Conservation (phyloP, 139 green algal species). For the Coelastrella sp. region DNA sequence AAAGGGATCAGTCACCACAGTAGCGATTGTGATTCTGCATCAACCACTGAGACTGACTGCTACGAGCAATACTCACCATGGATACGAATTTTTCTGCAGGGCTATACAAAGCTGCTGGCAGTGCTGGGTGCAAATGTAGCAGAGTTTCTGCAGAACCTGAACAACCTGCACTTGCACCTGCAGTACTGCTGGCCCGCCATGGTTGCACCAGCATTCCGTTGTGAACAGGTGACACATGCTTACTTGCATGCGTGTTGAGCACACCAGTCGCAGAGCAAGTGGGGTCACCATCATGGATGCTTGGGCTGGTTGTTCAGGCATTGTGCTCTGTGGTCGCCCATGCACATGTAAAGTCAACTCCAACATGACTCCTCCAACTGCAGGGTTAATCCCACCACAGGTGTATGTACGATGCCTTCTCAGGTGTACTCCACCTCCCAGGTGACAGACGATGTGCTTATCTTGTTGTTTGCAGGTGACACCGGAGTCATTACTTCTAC, state of each 20-base stretch:
- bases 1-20: too few relatives aligned
- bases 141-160: slow-evolving; percentile 64
- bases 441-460: background rate
- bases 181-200: slow-evolving; percentile 50
- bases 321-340: too few relatives aligned
- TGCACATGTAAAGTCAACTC: too few relatives aligned
- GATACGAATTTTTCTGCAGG: slow-evolving; percentile 49
- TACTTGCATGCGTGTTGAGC: too few relatives aligned
- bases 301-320: too few relatives aligned
- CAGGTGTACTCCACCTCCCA: background rate
- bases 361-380: too few relatives aligned
- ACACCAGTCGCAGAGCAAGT: too few relatives aligned
- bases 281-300: too few relatives aligned
- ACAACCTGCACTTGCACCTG: slow-evolving; percentile 68
- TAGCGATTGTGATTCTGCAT: background rate
- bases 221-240: slow-evolving; percentile 33
- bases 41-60: background rate
- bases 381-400: too few relatives aligned
- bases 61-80: background rate
- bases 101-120: slow-evolving; percentile 60
- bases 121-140: slow-evolving; percentile 60
- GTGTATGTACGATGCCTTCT: too few relatives aligned
- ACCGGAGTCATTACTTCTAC: slow-evolving; percentile 53
- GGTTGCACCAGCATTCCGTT: slow-evolving; percentile 56
- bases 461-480: slow-evolving; percentile 48